Evolutionary conservation across 768 basidiomycete species (phyloP), one percentile per base, ranked within the genome.

Genomic region (Mycena latifolia): DNA sequence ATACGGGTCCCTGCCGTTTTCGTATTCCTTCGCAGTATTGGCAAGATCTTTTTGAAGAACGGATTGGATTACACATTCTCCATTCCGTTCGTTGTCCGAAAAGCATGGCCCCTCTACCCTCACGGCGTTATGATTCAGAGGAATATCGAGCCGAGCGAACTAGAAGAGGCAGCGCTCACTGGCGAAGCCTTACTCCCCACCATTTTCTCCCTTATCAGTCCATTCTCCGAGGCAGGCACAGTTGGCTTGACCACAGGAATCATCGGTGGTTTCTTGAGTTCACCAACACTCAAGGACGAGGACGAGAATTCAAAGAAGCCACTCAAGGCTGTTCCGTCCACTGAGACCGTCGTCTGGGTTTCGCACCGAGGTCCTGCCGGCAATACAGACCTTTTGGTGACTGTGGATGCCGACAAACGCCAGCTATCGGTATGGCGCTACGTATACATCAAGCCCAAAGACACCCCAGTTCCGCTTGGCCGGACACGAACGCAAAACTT

Each of bases 51-150:
- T 72, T 78, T 92, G 60, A 79, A 83, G 69, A 90, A 91, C 66
- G 93, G 93, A 5, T 72, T 85, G 35, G 90, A 93, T 69, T 93
- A 89, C 72, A 92, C 91, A 1, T 90, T 94, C 74, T 86, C 91
- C 29, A 78, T 95, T 5, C 94, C 94, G 0, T 95, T 95, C 73
- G 85, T 93, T 62, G 91, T 93, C 4, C 84, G 90, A 39, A 87
- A 83, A 65, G 93, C 91, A 1, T 94, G 92, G 93, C 88, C 93
- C 5, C 78, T 93, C 24, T 83, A 82, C 62, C 94, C 94, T 1
- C 89, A 92, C 67, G 94, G 94, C 1, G 85, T 95, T 25, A 82
- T 95, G 79, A 86, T 95, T 46, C 92, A 95, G 71, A 83, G 94
- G 28, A 86, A 87, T 6, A 80, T 93, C 52, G 92, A 92, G 69